These are phyloP conservation scores for Nannochloropsis salina DNA, from an alignment of 108 stramenopile species.

Conservation along the genomic window DNA sequence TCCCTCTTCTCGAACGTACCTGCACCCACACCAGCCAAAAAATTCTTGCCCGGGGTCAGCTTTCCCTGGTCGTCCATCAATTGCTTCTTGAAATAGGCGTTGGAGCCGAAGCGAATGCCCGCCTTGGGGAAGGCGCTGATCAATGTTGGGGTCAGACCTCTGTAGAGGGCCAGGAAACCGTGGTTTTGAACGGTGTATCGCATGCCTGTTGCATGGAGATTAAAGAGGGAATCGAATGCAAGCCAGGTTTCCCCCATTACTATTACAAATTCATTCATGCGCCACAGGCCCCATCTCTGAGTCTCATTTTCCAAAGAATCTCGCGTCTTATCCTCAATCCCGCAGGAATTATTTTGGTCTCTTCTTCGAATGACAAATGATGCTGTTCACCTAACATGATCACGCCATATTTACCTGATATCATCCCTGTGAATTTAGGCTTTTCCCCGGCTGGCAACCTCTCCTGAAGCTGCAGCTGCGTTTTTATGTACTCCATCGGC, in stretches of 20 bases:
- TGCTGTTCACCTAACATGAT: too few species aligned
- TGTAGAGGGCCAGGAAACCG: constrained; percentile 62
- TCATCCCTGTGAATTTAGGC: constrained; percentile 51
- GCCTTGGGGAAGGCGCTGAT: constrained; percentile 69
- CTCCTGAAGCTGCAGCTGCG: constrained; percentile 47
- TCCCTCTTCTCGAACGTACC: constrained; percentile 74
- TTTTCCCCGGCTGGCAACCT: constrained; percentile 52
- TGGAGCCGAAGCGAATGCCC: constrained; percentile 92
- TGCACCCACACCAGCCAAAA: constrained; percentile 85
- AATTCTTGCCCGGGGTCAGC: constrained; percentile 73
- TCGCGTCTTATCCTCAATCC: too few species aligned
- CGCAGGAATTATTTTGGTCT: too few species aligned
- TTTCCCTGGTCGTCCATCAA: constrained; percentile 76
- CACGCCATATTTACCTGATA: constrained; percentile 27
- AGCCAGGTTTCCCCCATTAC: background rate
- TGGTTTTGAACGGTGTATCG: constrained; percentile 75
- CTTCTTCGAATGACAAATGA: too few species aligned
- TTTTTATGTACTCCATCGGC: constrained; percentile 93
- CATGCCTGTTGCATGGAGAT: constrained; percentile 57
- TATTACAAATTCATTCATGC: too few species aligned
- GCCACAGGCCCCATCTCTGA: too few species aligned
- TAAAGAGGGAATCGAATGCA: background rate
- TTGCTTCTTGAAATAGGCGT: constrained; percentile 60
- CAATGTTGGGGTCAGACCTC: constrained; percentile 81
- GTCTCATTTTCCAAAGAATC: too few species aligned